A percentile compares a stretch with the other conserved stretches of the same genome.
These are phyloP conservation scores for Boletus huronensis DNA, from an alignment of 768 basidiomycete genomes.

Conservation along the genomic window DNA sequence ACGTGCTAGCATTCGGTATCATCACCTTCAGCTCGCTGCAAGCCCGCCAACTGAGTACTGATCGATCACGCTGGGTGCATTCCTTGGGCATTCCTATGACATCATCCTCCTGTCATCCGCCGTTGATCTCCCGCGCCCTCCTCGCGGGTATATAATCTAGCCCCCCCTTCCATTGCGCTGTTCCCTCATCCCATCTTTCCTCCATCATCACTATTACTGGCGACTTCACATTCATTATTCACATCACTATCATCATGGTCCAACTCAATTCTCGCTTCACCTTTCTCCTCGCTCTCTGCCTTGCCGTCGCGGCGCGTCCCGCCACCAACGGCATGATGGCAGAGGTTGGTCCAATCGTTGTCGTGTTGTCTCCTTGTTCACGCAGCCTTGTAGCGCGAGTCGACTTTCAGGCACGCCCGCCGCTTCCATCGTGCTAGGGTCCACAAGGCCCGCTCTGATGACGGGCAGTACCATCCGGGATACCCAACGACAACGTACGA, in stretches of 20 bases:
- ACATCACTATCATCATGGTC: slow-evolving; percentile 31
- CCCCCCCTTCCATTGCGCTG: background rate
- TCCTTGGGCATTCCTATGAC: slow-evolving; percentile 12
- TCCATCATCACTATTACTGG: slow-evolving; percentile 13
- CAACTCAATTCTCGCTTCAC: slow-evolving; percentile 29
- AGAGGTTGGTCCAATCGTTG: slow-evolving; percentile 7
- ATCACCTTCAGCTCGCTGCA: background rate
- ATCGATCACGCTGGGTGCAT: background rate
- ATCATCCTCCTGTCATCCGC: slow-evolving; percentile 16
- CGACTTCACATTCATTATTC: slow-evolving; percentile 23
- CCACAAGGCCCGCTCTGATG: slow-evolving; percentile 14
- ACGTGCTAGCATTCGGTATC: background rate
- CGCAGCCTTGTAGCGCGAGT: slow-evolving; percentile 5
- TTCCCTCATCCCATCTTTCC: slow-evolving; percentile 4
- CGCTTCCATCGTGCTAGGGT: slow-evolving; percentile 10
- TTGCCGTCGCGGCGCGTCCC: slow-evolving; percentile 17
- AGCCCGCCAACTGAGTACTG: background rate
- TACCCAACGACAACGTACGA: slow-evolving; percentile 17
- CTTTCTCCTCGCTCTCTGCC: slow-evolving; percentile 28
- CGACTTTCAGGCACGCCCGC: slow-evolving; percentile 7
- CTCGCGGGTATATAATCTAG: slow-evolving; percentile 23
- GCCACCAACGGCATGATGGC: slow-evolving; percentile 3
- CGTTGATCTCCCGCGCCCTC: slow-evolving; percentile 3
- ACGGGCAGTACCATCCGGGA: slow-evolving; percentile 23
- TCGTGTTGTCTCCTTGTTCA: slow-evolving; percentile 1